These are phyloP conservation scores for Paramyrothecium roridum DNA, from an alignment of 2,329 filamentous ascomycete species.

Conservation along the genomic window DNA sequence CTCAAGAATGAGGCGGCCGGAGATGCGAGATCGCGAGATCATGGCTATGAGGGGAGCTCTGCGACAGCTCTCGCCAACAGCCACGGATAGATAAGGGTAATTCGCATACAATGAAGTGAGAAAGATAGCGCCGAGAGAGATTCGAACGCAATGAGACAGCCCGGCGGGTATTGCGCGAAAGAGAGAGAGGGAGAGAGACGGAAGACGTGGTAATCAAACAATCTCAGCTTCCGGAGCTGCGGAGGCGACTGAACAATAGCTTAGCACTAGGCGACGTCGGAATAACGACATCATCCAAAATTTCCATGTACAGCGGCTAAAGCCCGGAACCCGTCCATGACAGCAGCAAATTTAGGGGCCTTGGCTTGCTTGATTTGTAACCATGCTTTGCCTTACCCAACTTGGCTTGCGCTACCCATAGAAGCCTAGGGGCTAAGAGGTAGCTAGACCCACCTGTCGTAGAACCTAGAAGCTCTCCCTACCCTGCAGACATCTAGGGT, in stretches of 20 bases:
- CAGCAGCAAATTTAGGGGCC: too few relatives aligned
- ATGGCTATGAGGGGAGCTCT: conserved; percentile 19
- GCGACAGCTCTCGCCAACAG: neutral
- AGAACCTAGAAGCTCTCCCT: too few relatives aligned
- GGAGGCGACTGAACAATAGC: conserved; percentile 28
- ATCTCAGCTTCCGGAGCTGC: conserved; percentile 16
- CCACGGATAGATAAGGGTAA: neutral
- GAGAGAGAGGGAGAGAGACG: conserved; percentile 9
- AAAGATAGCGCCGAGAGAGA: neutral
- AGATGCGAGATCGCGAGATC: conserved; percentile 38
- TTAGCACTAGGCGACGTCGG: conserved; percentile 19
- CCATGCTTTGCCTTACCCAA: too few relatives aligned
- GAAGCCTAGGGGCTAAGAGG: too few relatives aligned
- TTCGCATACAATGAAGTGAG: neutral
- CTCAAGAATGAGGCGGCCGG: conserved; percentile 34
- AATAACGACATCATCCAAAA: conserved; percentile 26
- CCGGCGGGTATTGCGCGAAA: conserved; percentile 8
- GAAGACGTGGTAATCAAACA: conserved; percentile 5
- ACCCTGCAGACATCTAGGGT: too few relatives aligned
- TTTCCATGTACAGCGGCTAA: conserved; percentile 9
- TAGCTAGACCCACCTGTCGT: too few relatives aligned
- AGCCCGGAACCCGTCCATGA: too few relatives aligned
- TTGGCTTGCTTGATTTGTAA: too few relatives aligned
- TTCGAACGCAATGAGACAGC: too few relatives aligned
- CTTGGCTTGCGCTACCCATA: too few relatives aligned